Evolutionary conservation across 805 yeast genomes (phyloP), one percentile per base, ranked within the genome.

Genomic region (Candida germanica): DNA sequence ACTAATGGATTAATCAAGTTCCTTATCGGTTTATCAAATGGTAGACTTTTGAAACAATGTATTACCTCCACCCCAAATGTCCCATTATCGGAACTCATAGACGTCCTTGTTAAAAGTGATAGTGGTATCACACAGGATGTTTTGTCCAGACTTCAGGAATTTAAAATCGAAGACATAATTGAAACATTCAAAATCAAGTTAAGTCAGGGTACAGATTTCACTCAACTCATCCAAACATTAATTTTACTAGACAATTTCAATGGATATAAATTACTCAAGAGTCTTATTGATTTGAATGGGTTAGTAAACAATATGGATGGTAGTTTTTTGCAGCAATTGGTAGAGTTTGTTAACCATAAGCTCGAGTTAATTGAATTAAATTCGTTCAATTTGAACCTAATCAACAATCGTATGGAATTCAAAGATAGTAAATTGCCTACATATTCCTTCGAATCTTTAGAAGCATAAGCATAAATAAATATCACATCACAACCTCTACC

Each of bases 31-130:
- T 33, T 49, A 19, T 59, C 72, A 8, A 68, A 73, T 40, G 80
- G 87, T 24, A 74, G 83, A 42, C 68, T 88, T 39, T 71, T 83
- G 56, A 78, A 87, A 59, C 95, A 85, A 56, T 91, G 94, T 1
- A 75, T 87, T 33, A 84, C 81, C 10, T 80, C 93, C 1, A 83
- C 93, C 42, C 81, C 85, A 5, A 79, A 80, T 38, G 60, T 88
- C 26, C 71, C 83, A 6, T 69, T 83, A 31, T 56, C 58, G 4
- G 95, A 85, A 40, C 65, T 89, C 17, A 61, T 86, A 26, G 54
- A 59, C 6, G 87, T 84, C 39, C 66, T 88, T 33, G 59, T 48
- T 33, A 35, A 66, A 10, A 64, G 69, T 9, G 77, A 73, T 18
- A 76, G 76, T 46, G 87, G 78, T 19, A 73, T 84, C 26, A 81